Evolutionary conservation across 192 early-diverging fungal genomes (phyloP).

Genomic region (Umbelopsis isabellina): DNA sequence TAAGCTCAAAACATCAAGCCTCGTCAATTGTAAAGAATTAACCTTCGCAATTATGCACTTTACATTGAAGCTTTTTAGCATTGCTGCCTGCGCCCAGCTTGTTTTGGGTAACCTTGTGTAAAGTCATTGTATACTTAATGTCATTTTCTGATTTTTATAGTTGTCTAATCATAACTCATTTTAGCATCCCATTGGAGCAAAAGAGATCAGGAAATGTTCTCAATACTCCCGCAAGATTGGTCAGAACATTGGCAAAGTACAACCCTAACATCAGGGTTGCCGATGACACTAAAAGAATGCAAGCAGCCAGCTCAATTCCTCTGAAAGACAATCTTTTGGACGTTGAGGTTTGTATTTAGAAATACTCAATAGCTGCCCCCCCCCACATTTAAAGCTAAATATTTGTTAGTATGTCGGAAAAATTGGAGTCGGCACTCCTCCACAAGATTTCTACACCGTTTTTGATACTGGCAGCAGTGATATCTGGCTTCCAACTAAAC

Average conservation of each 20-base stretch:
- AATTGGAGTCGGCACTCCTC: slow-evolving; percentile 67
- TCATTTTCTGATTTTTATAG: not conserved
- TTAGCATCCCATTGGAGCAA: slow-evolving; percentile 17
- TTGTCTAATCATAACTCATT: not conserved
- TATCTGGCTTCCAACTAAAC: slow-evolving; percentile 58
- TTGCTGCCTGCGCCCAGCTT: not conserved
- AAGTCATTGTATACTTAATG: not conserved
- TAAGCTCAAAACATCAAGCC: no score
- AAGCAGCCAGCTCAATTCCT: not conserved
- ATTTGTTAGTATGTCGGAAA: slow-evolving; percentile 49
- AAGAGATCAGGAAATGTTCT: not conserved
- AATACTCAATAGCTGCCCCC: not conserved
- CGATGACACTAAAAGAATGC: slow-evolving; percentile 6
- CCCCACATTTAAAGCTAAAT: not conserved
- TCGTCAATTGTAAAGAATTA: no score
- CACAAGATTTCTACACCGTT: slow-evolving; percentile 64
- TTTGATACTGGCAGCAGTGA: slow-evolving; percentile 80
- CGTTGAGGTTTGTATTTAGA: slow-evolving; percentile 31
- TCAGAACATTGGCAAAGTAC: slow-evolving; percentile 29
- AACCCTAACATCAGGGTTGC: not conserved
- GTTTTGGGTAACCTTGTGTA: slow-evolving; percentile 10
- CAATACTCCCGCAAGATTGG: slow-evolving; percentile 23
- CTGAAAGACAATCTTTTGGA: slow-evolving; percentile 10
- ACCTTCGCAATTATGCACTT: not conserved
- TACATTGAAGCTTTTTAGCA: not conserved